A percentile compares a stretch with the other conserved stretches of the same genome.
Evolutionary conservation across 23 red algal genomes (phyloP).

Genomic region (Gracilaria gracilis): DNA sequence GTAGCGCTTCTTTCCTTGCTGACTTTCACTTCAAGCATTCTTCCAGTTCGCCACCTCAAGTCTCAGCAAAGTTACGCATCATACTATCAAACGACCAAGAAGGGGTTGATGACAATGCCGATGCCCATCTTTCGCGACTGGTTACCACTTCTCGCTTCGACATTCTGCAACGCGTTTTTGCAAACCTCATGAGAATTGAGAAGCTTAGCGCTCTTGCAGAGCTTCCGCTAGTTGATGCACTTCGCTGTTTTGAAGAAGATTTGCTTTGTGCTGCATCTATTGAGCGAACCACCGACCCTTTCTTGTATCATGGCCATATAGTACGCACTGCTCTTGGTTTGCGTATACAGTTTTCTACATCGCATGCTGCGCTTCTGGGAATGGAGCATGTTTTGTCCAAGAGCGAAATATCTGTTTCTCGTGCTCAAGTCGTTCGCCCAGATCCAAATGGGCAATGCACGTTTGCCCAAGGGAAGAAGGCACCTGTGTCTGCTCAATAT

Average conservation of each 20-base stretch:
- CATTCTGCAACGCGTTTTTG: constrained; percentile 50
- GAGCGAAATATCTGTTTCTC: constrained; percentile 53
- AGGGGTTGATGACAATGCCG: constrained; percentile 29
- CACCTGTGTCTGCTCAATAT: constrained; percentile 54
- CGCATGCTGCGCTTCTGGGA: constrained; percentile 40
- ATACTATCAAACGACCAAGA: constrained; percentile 35
- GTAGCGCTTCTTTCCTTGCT: constrained; percentile 48
- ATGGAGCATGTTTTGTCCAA: constrained; percentile 42
- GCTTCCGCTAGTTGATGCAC: constrained; percentile 46
- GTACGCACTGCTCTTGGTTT: constrained; percentile 51
- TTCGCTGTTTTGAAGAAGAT: constrained; percentile 65
- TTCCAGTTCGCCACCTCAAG: constrained; percentile 12
- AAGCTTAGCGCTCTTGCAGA: constrained; percentile 39
- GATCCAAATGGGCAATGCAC: constrained; percentile 3
- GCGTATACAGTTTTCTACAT: constrained; percentile 48
- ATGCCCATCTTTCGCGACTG: constrained; percentile 26
- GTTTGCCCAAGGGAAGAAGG: constrained; percentile 40
- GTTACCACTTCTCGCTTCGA: constrained; percentile 42
- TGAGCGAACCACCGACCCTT: constrained; percentile 10
- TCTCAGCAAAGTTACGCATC: constrained; percentile 42
- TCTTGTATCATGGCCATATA: constrained; percentile 45
- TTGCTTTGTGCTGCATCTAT: constrained; percentile 17
- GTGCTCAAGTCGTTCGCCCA: constrained; percentile 9
- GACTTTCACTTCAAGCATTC: constrained; percentile 59
- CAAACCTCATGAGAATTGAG: constrained; percentile 57